A percentile compares a stretch with the other conserved stretches of the same genome.
Conservation (phyloP, 805 yeast species). For the Dipodascus geniculatus region DNA sequence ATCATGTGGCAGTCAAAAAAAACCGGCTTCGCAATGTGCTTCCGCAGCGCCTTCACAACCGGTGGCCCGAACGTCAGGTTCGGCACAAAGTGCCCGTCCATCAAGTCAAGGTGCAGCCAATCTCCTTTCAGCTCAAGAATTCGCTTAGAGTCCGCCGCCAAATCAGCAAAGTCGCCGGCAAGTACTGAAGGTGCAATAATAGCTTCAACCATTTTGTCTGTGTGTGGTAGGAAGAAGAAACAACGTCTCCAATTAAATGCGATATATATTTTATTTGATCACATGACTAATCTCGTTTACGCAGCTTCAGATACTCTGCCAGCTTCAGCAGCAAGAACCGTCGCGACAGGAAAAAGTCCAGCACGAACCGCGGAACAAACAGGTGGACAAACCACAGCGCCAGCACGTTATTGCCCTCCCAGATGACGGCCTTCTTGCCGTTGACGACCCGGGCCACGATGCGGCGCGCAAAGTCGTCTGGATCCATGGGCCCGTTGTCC, state of each 20-base stretch:
- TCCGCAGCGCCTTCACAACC: conserved; percentile 64
- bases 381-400: conserved; percentile 5
- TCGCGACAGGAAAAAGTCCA: not conserved
- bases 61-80: conserved; percentile 93
- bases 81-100: conserved; percentile 99
- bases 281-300: not conserved
- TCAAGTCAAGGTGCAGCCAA: conserved; percentile 96
- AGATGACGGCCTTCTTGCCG: conserved; percentile 3
- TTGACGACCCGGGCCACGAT: too few species aligned
- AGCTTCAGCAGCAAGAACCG: not conserved
- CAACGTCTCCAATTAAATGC: not conserved
- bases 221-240: not conserved
- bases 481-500: conserved; percentile 45
- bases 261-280: too few species aligned
- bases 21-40: conserved; percentile 56
- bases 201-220: conserved; percentile 16
- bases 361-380: not conserved
- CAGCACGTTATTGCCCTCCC: conserved; percentile 8
- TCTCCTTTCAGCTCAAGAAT: conserved; percentile 77
- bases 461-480: conserved; percentile 43
- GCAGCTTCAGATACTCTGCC: not conserved
- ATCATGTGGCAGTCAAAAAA: conserved; percentile 97
- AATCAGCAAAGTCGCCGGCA: conserved; percentile 75
- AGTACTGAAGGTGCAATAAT: conserved; percentile 85
- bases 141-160: conserved; percentile 77